Base-by-base conservation (phyloP, 2,329 filamentous ascomycete species). In the Bipolaris cookei region DNA sequence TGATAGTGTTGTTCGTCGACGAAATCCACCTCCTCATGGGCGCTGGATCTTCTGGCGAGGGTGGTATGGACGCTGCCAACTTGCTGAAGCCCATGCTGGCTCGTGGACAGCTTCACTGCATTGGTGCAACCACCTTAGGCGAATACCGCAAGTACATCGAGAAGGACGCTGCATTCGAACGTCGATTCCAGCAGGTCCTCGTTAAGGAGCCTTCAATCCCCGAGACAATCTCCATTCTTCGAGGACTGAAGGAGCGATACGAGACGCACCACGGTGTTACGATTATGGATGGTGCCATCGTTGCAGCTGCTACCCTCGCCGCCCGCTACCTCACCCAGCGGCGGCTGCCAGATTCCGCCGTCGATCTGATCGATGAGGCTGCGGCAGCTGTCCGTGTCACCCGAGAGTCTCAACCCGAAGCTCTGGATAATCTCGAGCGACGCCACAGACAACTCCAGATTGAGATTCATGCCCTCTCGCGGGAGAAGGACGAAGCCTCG, bases 61-160 rank as follows among this genome's bases (percentile, higher is more conserved):
- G 95, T 64, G 95, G 95, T 68, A 99, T 99, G 95, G 95, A 99
- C 74, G 95, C 95, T 47, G 95, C 95, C 70, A 99, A 99, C 77
- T 81, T 99, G 69, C 85, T 99, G 63, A 99, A 99, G 82, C 95
- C 95, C 56, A 98, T 98, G 94, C 86, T 99, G 66, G 95, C 95
- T 59, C 89, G 95, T 73, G 95, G 95, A 51, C 94, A 98, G 77
- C 83, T 99, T 58, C 95, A 99, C 83, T 99, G 95, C 73, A 98
- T 99, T 63, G 95, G 95, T 77, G 95, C 95, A 5, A 99, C 95
- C 1, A 99, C 95, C 1, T 85, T 99, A 56, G 87, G 88, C 60
- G 95, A 99, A 77, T 99, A 99, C 79, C 88, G 95, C 72, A 99
- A 99, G 78, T 98, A 99, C 79, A 97, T 99, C 63, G 95, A 99